phyloP scores from a whole-genome alignment of 768 basidiomycete genomes.

The Sporobolomyces phaffii region DNA sequence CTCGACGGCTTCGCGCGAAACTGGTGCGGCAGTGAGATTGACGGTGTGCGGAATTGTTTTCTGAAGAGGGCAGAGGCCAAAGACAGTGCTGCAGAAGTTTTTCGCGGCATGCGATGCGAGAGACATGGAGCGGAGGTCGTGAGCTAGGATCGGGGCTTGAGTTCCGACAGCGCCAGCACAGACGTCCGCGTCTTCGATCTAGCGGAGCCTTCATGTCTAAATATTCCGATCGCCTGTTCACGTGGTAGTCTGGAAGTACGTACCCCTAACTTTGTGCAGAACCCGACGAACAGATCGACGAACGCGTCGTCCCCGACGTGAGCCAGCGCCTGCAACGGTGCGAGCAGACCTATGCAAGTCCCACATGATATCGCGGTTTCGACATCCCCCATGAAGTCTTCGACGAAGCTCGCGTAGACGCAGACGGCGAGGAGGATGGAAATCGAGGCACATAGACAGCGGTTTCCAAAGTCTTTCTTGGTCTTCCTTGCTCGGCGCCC shows the following conservation, averaged over 20 bases:
- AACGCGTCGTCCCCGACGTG: conserved; percentile 54
- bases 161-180: conserved; percentile 54
- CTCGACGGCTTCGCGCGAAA: conserved; percentile 40
- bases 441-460: conserved; percentile 6
- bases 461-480: background rate
- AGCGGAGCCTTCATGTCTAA: too few relatives aligned
- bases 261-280: conserved; percentile 53
- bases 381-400: conserved; percentile 50
- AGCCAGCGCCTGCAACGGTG: conserved; percentile 53
- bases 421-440: conserved; percentile 27
- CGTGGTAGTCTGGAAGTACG: too few relatives aligned
- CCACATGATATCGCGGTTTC: conserved; percentile 53
- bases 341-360: conserved; percentile 55
- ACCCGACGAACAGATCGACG: conserved; percentile 48
- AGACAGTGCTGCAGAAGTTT: conserved; percentile 55
- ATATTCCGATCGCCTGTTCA: too few relatives aligned
- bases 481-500: background rate
- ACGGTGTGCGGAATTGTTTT: conserved; percentile 26
- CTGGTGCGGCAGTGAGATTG: conserved; percentile 43
- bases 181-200: conserved; percentile 58
- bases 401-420: conserved; percentile 37
- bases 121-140: conserved; percentile 55
- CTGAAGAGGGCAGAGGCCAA: conserved; percentile 54
- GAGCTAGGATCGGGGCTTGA: conserved; percentile 58
- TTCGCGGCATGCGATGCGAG: conserved; percentile 53